Evolutionary conservation across 768 basidiomycete genomes (phyloP).

Genomic region (Lactifluus rugatus): DNA sequence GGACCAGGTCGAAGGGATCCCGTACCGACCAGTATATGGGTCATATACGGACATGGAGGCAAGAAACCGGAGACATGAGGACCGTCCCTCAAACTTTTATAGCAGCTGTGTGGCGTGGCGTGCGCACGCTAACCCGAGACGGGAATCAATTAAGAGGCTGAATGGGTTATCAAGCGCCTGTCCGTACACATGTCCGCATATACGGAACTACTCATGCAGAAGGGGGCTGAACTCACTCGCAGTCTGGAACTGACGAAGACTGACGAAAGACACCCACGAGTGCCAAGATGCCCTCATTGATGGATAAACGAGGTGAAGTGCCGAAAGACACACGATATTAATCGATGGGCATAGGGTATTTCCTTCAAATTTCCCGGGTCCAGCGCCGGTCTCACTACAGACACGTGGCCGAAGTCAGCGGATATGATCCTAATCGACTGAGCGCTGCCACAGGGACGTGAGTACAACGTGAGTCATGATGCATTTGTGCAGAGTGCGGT

Average conservation of each 20-base stretch:
- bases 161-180: constrained; percentile 4
- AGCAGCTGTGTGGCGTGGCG: constrained; percentile 6
- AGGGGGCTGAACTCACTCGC: neutral
- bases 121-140: neutral
- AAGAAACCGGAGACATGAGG: neutral
- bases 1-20: constrained; percentile 3
- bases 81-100: neutral
- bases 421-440: neutral
- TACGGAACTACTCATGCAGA: constrained; percentile 1
- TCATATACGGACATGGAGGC: constrained; percentile 12
- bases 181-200: neutral
- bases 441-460: too few relatives aligned
- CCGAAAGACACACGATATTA: neutral
- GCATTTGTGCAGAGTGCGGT: too few relatives aligned
- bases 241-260: neutral
- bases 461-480: too few relatives aligned
- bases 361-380: neutral
- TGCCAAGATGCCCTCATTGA: neutral
- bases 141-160: neutral
- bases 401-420: neutral
- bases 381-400: neutral
- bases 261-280: neutral
- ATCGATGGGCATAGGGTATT: neutral
- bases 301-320: neutral
- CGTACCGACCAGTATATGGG: constrained; percentile 5